Conservation (phyloP, 2,329 filamentous ascomycete species). For the Colletotrichum phormii region DNA sequence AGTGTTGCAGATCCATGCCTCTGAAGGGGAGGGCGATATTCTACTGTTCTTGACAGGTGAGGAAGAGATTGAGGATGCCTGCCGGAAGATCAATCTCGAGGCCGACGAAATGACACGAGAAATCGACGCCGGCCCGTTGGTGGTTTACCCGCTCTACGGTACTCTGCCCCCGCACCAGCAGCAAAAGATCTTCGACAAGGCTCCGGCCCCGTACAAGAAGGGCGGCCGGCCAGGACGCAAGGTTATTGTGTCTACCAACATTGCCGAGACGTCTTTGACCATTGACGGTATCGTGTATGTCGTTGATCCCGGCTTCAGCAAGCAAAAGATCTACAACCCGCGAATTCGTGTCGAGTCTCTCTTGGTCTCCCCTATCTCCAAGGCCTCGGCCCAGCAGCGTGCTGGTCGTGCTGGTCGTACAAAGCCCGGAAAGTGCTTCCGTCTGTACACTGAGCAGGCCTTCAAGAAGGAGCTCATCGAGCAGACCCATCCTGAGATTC, state of each 20-base stretch:
- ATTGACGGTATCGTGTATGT: conserved; percentile 99
- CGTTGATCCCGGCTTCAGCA: conserved; percentile 98
- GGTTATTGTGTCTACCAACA: conserved; percentile 94
- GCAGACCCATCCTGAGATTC: conserved; percentile 95
- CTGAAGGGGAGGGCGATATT: conserved; percentile 92
- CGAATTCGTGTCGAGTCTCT: conserved; percentile 96
- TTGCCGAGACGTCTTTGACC: conserved; percentile 96
- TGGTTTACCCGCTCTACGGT: conserved; percentile 93
- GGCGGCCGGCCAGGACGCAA: conserved; percentile 93
- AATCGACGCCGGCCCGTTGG: conserved; percentile 89
- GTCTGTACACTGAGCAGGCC: conserved; percentile 92
- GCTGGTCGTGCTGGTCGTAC: conserved; percentile 99
- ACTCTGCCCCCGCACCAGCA: conserved; percentile 92
- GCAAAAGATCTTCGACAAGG: conserved; percentile 93
- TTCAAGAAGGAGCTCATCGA: conserved; percentile 99
- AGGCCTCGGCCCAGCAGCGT: conserved; percentile 95
- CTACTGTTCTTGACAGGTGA: conserved; percentile 96
- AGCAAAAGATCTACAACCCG: conserved; percentile 99
- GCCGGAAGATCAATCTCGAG: conserved; percentile 90
- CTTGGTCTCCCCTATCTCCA: conserved; percentile 97
- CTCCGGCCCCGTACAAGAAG: conserved; percentile 77
- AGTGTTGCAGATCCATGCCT: conserved; percentile 95
- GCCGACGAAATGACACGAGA: conserved; percentile 92
- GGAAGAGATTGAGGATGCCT: conserved; percentile 98
- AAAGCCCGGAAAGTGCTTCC: conserved; percentile 97